Conservation (phyloP, 2,329 filamentous ascomycete genomes). For the Hypoxylon rubiginosum region DNA sequence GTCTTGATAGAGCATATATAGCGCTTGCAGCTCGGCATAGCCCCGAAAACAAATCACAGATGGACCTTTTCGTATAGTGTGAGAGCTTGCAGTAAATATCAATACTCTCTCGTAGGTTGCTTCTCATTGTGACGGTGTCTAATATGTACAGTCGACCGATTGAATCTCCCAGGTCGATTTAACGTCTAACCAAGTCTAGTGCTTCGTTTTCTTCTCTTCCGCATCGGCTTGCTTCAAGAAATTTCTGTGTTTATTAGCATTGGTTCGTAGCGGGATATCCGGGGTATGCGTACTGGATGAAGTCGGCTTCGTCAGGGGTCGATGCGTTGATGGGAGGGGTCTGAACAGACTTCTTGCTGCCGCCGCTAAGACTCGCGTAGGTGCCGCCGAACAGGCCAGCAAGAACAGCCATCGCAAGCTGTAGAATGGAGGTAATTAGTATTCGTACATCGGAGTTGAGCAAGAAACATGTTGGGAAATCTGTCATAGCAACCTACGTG, state of each 20-base stretch:
- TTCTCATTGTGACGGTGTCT: conserved; percentile 46
- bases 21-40: conserved; percentile 8
- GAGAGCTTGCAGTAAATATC: conserved; percentile 16
- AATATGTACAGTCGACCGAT: conserved; percentile 50
- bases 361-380: conserved; percentile 61
- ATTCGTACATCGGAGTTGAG: neutral
- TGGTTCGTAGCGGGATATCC: conserved; percentile 36
- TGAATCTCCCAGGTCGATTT: conserved; percentile 35
- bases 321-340: conserved; percentile 73
- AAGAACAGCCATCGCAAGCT: conserved; percentile 72
- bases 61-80: conserved; percentile 1
- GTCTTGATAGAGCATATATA: conserved; percentile 3
- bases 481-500: conserved; percentile 62
- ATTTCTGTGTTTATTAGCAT: conserved; percentile 55
- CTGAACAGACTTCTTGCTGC: conserved; percentile 59
- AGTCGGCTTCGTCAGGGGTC: conserved; percentile 73
- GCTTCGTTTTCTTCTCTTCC: conserved; percentile 59
- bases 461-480: conserved; percentile 8
- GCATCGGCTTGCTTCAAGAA: conserved; percentile 61
- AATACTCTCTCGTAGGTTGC: conserved; percentile 32
- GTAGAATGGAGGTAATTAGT: conserved; percentile 30
- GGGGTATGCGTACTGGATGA: conserved; percentile 69
- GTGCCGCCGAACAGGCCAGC: conserved; percentile 63
- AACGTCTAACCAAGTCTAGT: conserved; percentile 51
- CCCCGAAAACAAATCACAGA: conserved; percentile 14